Percentiles rank a stretch among this genome's conserved stretches.
phyloP scores from a whole-genome alignment of 371 early-diverging fungal genomes.

The Circinella umbellata region DNA sequence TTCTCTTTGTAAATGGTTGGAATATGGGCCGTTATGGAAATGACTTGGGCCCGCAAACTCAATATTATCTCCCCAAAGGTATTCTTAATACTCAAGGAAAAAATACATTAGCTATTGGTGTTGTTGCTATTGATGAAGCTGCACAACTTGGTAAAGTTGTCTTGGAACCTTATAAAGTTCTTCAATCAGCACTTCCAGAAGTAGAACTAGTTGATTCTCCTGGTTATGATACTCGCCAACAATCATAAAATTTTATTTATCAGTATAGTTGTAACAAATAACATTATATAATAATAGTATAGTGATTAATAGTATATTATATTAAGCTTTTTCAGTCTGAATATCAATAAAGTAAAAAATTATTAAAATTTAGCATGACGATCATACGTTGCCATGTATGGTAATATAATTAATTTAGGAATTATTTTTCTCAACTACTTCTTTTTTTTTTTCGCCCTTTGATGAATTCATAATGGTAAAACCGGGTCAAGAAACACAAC shows the following conservation, averaged over 20 bases:
- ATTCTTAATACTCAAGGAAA: slow-evolving; percentile 28
- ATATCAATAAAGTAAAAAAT: not conserved
- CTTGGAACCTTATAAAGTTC: slow-evolving; percentile 16
- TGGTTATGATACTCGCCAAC: slow-evolving; percentile 6
- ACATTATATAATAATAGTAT: too few relatives aligned
- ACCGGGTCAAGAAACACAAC: slow-evolving; percentile 1
- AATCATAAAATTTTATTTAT: not conserved
- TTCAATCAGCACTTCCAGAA: slow-evolving; percentile 18
- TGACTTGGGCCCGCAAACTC: slow-evolving; percentile 27
- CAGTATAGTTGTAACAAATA: too few relatives aligned
- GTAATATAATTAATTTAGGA: not conserved
- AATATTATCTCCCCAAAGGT: slow-evolving; percentile 24
- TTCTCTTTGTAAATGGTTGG: slow-evolving; percentile 33
- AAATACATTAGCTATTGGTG: slow-evolving; percentile 26
- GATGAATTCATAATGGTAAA: slow-evolving; percentile 9
- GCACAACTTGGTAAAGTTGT: slow-evolving; percentile 19
- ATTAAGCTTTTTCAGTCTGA: too few relatives aligned
- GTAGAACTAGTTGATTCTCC: slow-evolving; percentile 23
- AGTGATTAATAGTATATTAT: too few relatives aligned
- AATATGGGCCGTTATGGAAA: slow-evolving; percentile 32
- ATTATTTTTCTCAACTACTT: not conserved
- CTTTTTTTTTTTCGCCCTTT: not conserved
- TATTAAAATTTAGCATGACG: not conserved
- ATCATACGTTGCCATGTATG: not conserved
- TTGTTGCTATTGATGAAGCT: slow-evolving; percentile 21